A percentile compares a stretch with the other conserved stretches of the same genome.
Conservation (phyloP, 2,329 filamentous ascomycete species). For the Exophiala calicioides region DNA sequence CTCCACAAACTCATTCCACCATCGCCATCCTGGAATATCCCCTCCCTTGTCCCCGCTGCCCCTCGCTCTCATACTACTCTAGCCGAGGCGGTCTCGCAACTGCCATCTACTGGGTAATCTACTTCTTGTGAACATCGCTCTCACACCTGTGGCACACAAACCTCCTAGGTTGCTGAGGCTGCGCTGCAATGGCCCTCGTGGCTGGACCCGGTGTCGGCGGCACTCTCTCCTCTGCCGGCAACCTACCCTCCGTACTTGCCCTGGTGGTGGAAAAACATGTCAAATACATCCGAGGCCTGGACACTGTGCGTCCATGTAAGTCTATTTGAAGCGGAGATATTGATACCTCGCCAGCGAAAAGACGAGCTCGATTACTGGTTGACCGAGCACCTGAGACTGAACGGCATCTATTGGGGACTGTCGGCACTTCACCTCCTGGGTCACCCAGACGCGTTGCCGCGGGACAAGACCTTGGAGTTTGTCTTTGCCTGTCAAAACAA, state of each 20-base stretch:
- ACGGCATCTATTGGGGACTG: constrained; percentile 95
- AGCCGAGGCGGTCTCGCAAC: too few relatives aligned
- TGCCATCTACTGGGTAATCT: too few relatives aligned
- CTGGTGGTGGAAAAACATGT: constrained; percentile 71
- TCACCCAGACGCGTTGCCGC: constrained; percentile 76
- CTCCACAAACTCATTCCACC: too few relatives aligned
- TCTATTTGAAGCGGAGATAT: constrained; percentile 30
- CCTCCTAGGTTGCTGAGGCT: background rate
- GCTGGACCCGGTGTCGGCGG: constrained; percentile 60
- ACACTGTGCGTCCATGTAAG: constrained; percentile 63
- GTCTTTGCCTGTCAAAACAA: constrained; percentile 92
- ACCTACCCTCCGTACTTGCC: constrained; percentile 47
- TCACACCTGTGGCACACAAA: too few relatives aligned
- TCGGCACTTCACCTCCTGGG: constrained; percentile 83
- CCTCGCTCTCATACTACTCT: too few relatives aligned
- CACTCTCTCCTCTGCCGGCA: constrained; percentile 24
- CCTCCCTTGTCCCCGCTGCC: too few relatives aligned
- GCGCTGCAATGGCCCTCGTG: constrained; percentile 56
- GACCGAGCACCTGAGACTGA: constrained; percentile 92
- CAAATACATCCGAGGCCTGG: constrained; percentile 87
- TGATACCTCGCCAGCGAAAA: constrained; percentile 63
- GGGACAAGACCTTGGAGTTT: constrained; percentile 80
- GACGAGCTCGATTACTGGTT: constrained; percentile 98
- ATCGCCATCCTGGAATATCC: too few relatives aligned
- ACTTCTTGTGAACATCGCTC: too few relatives aligned